These are phyloP conservation scores for Thermothelomyces thermophilus DNA, from an alignment of 2,329 filamentous ascomycete genomes.

Conservation along the genomic window DNA sequence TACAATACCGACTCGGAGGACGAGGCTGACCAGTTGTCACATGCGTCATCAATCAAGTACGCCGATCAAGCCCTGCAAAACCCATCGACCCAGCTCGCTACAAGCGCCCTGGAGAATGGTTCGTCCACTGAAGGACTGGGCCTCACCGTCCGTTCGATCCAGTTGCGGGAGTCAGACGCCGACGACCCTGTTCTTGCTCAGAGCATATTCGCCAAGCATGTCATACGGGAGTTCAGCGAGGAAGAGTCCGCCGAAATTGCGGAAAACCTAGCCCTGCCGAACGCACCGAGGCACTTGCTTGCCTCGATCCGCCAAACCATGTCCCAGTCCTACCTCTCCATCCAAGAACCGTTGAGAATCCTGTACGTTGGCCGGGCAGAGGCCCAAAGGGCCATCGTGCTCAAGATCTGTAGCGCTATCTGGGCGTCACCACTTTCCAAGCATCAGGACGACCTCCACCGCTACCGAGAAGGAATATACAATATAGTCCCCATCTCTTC, in stretches of 20 bases:
- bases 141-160: constrained; percentile 33
- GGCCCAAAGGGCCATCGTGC: constrained; percentile 36
- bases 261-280: constrained; percentile 28
- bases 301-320: constrained; percentile 44
- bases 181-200: constrained; percentile 30
- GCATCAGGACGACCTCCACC: constrained; percentile 27
- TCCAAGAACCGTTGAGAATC: constrained; percentile 40
- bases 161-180: constrained; percentile 37
- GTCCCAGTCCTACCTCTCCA: constrained; percentile 39
- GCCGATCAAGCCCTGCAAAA: constrained; percentile 42
- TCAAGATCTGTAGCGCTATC: constrained; percentile 44
- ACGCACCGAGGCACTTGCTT: constrained; percentile 33
- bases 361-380: constrained; percentile 42
- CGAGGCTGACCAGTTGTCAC: constrained; percentile 32
- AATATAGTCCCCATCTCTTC: constrained; percentile 46
- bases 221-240: constrained; percentile 37
- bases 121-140: constrained; percentile 17
- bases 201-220: constrained; percentile 41
- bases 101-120: constrained; percentile 22
- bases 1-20: constrained; percentile 34
- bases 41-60: constrained; percentile 40
- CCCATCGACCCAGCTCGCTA: constrained; percentile 32
- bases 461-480: constrained; percentile 38
- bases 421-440: constrained; percentile 35
- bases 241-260: constrained; percentile 34